A percentile compares a stretch with the other conserved stretches of the same genome.
Conservation (phyloP, 805 yeast species). For the Kregervanrija fluxuum region DNA sequence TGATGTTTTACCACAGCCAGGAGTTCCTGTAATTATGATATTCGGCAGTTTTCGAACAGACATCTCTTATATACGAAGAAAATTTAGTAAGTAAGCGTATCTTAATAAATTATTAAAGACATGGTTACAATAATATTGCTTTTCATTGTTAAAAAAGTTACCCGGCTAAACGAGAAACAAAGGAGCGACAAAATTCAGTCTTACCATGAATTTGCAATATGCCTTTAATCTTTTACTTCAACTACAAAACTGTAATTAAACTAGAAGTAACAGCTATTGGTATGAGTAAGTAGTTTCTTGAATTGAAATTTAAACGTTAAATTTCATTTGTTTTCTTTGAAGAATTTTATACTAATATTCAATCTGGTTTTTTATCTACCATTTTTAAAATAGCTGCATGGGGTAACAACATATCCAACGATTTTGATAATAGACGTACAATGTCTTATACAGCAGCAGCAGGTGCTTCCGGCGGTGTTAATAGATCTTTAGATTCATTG, state of each 20-base stretch:
- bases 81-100: too few relatives aligned
- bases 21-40: slow-evolving; percentile 90
- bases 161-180: too few relatives aligned
- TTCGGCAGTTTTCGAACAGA: slow-evolving; percentile 46
- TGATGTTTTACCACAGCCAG: slow-evolving; percentile 82
- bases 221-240: background rate
- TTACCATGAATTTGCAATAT: background rate
- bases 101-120: too few relatives aligned
- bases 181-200: too few relatives aligned
- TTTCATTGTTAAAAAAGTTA: too few relatives aligned
- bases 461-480: slow-evolving; percentile 6
- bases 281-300: background rate
- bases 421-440: slow-evolving; percentile 9
- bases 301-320: too few relatives aligned
- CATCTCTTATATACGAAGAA: slow-evolving; percentile 10
- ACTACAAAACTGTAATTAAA: slow-evolving; percentile 1
- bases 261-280: background rate
- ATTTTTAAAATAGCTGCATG: slow-evolving; percentile 15
- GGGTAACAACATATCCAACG: slow-evolving; percentile 12
- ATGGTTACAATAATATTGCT: too few relatives aligned
- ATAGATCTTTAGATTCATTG: slow-evolving; percentile 2
- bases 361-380: too few relatives aligned
- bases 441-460: slow-evolving; percentile 11
- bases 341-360: too few relatives aligned
- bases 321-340: too few relatives aligned